Base-by-base conservation (phyloP, 805 yeast species). In the Ogataea trehalophila region DNA sequence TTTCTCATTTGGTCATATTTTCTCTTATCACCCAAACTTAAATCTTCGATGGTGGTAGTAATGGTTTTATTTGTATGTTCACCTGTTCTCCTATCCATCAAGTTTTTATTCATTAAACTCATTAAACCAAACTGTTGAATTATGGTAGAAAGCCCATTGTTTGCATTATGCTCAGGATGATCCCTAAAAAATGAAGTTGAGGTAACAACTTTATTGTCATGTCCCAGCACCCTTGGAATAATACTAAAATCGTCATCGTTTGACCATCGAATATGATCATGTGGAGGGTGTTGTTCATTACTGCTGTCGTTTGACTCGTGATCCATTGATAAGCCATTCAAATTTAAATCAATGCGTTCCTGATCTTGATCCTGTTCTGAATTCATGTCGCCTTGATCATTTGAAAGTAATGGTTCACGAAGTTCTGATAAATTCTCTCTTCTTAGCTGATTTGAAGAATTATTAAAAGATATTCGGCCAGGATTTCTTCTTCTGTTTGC, bases 231-330 rank as follows among this genome's bases (percentile, higher is more conserved):
- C 40, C 63, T 46, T 14, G 63, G 63, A 33, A 59, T 58, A 20
- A 59, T 58, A 42, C 44, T 59, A 11, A 56, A 45, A 33, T 56
- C 49, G 31, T 57, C 51, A 43, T 52, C 56, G 23, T 49, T 55
- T 3, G 61, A 56, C 63, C 63, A 59, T 39, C 61, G 41, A 3
- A 59, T 57, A 42, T 59, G 63, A 8, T 59, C 63, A 39, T 49
- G 53, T 16, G 37, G 33, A 8, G 41, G 40, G 33, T 51, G 47
- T 4, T 29, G 26, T 23, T 39, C 41, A 6, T n/a, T 26, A 6
- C 9, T 9, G 31, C 11, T 26, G 31, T 26, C 11, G 9, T 26
- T 7, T 26, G 31, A 6, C 9, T 26, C 31, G n/a, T 29, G n/a
- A 31, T 33, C 42, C 31, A 29, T 35, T 15, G 42, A 18, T 26